phyloP scores from a whole-genome alignment of 108 stramenopile genomes.

The Skeletonema potamos region DNA sequence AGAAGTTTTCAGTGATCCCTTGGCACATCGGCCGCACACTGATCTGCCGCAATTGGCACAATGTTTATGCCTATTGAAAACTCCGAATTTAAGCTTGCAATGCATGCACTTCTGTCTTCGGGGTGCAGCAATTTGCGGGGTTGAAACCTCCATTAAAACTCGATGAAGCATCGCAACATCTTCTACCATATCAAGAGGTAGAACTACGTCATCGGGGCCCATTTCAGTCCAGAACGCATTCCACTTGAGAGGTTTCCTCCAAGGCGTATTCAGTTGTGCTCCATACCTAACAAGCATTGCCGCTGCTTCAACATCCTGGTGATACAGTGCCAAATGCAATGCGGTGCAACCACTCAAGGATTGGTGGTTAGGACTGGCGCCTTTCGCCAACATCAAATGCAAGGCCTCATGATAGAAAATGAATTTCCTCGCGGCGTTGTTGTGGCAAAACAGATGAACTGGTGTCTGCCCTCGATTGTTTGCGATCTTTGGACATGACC shows the following conservation, averaged over 20 bases:
- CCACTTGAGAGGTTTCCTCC: conserved; percentile 85
- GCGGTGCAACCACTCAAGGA: conserved; percentile 83
- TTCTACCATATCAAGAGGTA: conserved; percentile 78
- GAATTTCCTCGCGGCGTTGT: conserved; percentile 53
- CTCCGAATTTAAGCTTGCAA: conserved; percentile 59
- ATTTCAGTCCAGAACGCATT: conserved; percentile 74
- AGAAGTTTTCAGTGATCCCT: conserved; percentile 19
- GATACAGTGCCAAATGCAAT: conserved; percentile 79
- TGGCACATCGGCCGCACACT: conserved; percentile 65
- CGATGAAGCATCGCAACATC: conserved; percentile 60
- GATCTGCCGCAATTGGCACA: conserved; percentile 79
- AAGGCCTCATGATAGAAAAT: conserved; percentile 71
- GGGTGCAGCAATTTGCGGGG: conserved; percentile 55
- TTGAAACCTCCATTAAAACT: conserved; percentile 64
- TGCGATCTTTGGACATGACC: conserved; percentile 63
- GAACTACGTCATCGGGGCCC: conserved; percentile 58
- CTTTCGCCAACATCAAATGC: conserved; percentile 64
- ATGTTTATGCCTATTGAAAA: conserved; percentile 56
- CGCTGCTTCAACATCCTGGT: conserved; percentile 73
- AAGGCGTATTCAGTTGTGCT: conserved; percentile 74
- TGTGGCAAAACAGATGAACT: conserved; percentile 82
- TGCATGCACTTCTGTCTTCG: conserved; percentile 80
- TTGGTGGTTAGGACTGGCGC: conserved; percentile 72
- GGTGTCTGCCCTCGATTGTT: conserved; percentile 83
- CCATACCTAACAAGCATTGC: conserved; percentile 62